A percentile compares a stretch with the other conserved stretches of the same genome.
Evolutionary conservation across 495 filamentous ascomycete species (phyloP).

Genomic region (Aspergillus bridgeri): DNA sequence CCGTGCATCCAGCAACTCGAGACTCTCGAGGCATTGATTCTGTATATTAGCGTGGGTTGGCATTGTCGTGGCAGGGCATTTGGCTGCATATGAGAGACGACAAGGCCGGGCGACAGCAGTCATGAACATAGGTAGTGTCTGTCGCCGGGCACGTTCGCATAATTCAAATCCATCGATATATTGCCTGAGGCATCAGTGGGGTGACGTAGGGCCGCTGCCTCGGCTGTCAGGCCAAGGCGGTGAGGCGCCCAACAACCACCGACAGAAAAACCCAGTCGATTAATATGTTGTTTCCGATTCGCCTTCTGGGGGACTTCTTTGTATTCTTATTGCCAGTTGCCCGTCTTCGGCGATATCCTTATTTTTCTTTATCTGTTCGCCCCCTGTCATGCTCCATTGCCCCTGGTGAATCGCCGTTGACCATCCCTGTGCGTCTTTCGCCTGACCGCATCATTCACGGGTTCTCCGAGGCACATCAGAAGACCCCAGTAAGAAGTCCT

Average conservation of each 20-base stretch:
- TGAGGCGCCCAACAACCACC: conserved; percentile 8
- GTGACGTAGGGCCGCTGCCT: neutral
- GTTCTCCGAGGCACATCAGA: neutral
- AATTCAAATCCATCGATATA: conserved; percentile 18
- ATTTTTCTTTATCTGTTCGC: conserved; percentile 4
- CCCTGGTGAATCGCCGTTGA: neutral
- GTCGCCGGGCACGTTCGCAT: conserved; percentile 12
- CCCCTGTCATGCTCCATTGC: neutral
- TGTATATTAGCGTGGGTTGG: conserved; percentile 43
- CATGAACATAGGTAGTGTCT: conserved; percentile 25
- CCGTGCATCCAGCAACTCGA: conserved; percentile 26
- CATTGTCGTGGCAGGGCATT: conserved; percentile 16
- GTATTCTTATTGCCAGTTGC: neutral
- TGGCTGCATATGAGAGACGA: conserved; percentile 18
- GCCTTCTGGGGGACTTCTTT: neutral
- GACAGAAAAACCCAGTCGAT: neutral
- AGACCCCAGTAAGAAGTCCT: conserved; percentile 3
- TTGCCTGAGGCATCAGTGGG: neutral
- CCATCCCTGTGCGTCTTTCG: conserved; percentile 11
- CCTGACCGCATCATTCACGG: conserved; percentile 18
- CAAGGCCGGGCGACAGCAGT: conserved; percentile 11
- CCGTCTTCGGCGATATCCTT: no score
- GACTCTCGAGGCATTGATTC: conserved; percentile 25
- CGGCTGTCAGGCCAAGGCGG: conserved; percentile 6
- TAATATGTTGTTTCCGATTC: neutral